Base-by-base conservation (phyloP, 495 filamentous ascomycete species). In the Penicillium canescens region DNA sequence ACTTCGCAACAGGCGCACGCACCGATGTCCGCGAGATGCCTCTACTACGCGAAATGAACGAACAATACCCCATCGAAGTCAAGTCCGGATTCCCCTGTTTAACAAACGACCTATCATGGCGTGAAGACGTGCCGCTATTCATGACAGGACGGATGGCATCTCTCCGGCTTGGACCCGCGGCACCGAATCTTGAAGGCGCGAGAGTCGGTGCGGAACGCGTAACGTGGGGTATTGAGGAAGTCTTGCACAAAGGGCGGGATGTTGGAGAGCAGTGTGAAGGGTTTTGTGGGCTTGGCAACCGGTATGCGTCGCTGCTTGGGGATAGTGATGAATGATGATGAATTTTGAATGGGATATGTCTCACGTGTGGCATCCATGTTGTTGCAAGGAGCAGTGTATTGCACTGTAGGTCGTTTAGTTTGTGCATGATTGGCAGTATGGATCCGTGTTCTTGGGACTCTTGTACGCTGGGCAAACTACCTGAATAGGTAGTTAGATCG, bases 91-190 rank as follows among this genome's bases (percentile, higher is more conserved):
- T 87, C 12, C 85, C 84, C 0, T 86, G 82, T 57, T 56, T 87
- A 9, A 87, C 78, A 12, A 76, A 86, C 39, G 85, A 88, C 59
- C 68, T 83, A 12, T 78, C 81, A 75, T 87, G 84, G 84, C 67
- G 70, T 44, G 60, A 79, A 4, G 81, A 79, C 45, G 77, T 86
- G 5, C 84, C 84, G 4, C 62, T 87, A 6, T 87, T 86, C 56
- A 61, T 86, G 48, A 81, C 83, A 1, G 85, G 84, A 13, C 70
- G 80, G 50, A 68, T 87, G 50, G 84, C 80, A 0, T 78, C 71
- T 6, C 58, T 87, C 37, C 72, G 82, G 26, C 66, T 87, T 6
- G 84, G 85, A 3, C 85, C 83, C 28, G 80, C 76, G 11, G 83
- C 82, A 1, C 77, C 77, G 13, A 86, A 87, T 66, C 69, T 87